These are phyloP conservation scores for Penicillium olsonii DNA, from an alignment of 2,329 filamentous ascomycete genomes.

Conservation along the genomic window DNA sequence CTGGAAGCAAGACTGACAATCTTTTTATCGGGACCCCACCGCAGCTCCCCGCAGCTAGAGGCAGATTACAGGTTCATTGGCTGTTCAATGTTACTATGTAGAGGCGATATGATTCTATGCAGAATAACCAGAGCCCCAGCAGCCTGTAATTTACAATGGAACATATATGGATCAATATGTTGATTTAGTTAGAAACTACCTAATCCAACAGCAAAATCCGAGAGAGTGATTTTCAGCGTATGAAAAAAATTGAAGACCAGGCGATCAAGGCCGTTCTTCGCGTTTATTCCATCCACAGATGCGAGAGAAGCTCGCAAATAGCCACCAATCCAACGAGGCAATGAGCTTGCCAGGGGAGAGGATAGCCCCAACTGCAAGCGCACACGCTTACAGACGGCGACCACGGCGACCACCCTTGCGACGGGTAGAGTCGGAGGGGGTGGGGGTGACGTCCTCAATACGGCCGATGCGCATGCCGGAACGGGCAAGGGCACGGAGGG, in stretches of 20 bases:
- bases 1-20: background rate
- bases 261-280: slow-evolving; percentile 54
- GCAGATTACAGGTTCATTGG: background rate
- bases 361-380: slow-evolving; percentile 29
- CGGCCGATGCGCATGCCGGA: slow-evolving; percentile 99
- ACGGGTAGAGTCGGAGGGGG: slow-evolving; percentile 97
- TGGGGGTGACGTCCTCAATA: slow-evolving; percentile 99
- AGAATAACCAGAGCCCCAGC: no score
- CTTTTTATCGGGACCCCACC: slow-evolving; percentile 9
- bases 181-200: slow-evolving; percentile 26
- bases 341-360: slow-evolving; percentile 27
- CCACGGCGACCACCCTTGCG: slow-evolving; percentile 99
- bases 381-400: slow-evolving; percentile 89
- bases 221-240: slow-evolving; percentile 35
- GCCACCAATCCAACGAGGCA: slow-evolving; percentile 37
- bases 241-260: slow-evolving; percentile 53
- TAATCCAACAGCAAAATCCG: slow-evolving; percentile 23
- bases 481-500: slow-evolving; percentile 97
- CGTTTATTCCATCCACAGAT: slow-evolving; percentile 53
- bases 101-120: no score
- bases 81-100: background rate
- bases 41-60: slow-evolving; percentile 12
- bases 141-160: slow-evolving; percentile 20
- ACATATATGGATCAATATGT: slow-evolving; percentile 19
- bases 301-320: slow-evolving; percentile 36